Evolutionary conservation across 129 eudicot genomes (phyloP).

Genomic region (Centella asiatica): DNA sequence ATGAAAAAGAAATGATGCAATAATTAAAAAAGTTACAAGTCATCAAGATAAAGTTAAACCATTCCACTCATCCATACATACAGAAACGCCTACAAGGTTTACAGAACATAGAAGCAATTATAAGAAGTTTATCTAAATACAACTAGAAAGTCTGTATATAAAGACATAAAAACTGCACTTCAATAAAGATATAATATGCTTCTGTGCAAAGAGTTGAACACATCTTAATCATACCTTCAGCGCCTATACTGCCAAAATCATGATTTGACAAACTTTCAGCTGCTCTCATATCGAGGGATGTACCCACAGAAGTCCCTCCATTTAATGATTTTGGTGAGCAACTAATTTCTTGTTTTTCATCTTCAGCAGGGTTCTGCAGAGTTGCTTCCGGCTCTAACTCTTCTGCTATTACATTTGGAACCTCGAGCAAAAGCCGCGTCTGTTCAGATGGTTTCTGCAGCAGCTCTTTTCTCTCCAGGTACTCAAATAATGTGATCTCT

Average conservation of each 20-base stretch:
- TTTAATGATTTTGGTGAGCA: slow-evolving; percentile 23
- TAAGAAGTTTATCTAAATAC: background rate
- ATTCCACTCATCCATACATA: too few relatives aligned
- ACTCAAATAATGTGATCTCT: slow-evolving; percentile 42
- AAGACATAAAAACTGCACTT: background rate
- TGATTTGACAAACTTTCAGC: slow-evolving; percentile 18
- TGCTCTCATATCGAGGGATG: slow-evolving; percentile 19
- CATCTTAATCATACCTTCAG: slow-evolving; percentile 31
- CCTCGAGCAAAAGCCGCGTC: slow-evolving; percentile 45
- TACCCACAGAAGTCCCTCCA: slow-evolving; percentile 20
- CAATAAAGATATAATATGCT: background rate
- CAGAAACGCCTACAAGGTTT: too few relatives aligned
- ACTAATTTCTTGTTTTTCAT: slow-evolving; percentile 16
- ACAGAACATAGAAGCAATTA: too few relatives aligned
- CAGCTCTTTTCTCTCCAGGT: slow-evolving; percentile 40
- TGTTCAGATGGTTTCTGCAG: slow-evolving; percentile 63
- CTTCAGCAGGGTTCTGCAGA: slow-evolving; percentile 12
- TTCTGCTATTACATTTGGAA: slow-evolving; percentile 74
- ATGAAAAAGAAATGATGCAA: too few relatives aligned
- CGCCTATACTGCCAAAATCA: slow-evolving; percentile 12
- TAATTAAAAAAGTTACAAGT: too few relatives aligned
- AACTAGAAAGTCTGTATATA: background rate
- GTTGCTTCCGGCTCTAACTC: slow-evolving; percentile 40
- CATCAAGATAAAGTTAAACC: too few relatives aligned
- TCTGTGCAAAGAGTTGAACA: background rate